These are phyloP conservation scores for Glarea lozoyensis DNA, from an alignment of 495 filamentous ascomycete species.

Conservation along the genomic window DNA sequence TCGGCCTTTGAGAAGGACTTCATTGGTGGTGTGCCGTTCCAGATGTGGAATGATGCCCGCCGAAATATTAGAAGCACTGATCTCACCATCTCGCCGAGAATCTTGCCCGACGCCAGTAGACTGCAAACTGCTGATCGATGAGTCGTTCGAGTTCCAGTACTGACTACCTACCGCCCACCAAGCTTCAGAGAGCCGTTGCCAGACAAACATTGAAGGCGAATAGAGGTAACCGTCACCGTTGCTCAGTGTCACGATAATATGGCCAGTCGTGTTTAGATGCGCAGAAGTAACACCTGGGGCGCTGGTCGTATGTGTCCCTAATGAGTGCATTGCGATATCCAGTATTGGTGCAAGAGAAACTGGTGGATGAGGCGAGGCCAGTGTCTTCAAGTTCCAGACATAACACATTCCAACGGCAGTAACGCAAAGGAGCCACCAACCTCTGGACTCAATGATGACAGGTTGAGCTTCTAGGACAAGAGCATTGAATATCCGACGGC, in stretches of 20 bases:
- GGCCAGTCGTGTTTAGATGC: conserved; percentile 76
- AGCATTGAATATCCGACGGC: conserved; percentile 72
- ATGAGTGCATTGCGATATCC: conserved; percentile 68
- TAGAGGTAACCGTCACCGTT: conserved; percentile 94
- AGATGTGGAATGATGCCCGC: conserved; percentile 87
- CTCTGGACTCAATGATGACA: conserved; percentile 83
- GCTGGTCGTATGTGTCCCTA: conserved; percentile 58
- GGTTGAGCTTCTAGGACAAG: conserved; percentile 86
- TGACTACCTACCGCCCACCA: conserved; percentile 99
- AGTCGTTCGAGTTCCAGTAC: conserved; percentile 96
- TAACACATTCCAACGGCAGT: conserved; percentile 82
- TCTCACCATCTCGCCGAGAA: conserved; percentile 36
- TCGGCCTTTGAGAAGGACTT: conserved; percentile 83
- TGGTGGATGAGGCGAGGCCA: conserved; percentile 78
- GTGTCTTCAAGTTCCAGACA: conserved; percentile 87
- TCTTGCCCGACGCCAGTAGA: conserved; percentile 52
- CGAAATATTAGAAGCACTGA: conserved; percentile 57
- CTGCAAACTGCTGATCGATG: conserved; percentile 68
- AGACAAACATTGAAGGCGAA: conserved; percentile 70
- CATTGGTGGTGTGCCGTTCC: conserved; percentile 88
- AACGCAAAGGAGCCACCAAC: conserved; percentile 82
- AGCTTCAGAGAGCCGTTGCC: conserved; percentile 86
- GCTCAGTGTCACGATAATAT: conserved; percentile 73
- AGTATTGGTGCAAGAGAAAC: conserved; percentile 84
- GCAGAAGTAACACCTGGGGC: conserved; percentile 81